Base-by-base conservation (phyloP, 495 filamentous ascomycete genomes). In the Penicillium diatomitis region DNA sequence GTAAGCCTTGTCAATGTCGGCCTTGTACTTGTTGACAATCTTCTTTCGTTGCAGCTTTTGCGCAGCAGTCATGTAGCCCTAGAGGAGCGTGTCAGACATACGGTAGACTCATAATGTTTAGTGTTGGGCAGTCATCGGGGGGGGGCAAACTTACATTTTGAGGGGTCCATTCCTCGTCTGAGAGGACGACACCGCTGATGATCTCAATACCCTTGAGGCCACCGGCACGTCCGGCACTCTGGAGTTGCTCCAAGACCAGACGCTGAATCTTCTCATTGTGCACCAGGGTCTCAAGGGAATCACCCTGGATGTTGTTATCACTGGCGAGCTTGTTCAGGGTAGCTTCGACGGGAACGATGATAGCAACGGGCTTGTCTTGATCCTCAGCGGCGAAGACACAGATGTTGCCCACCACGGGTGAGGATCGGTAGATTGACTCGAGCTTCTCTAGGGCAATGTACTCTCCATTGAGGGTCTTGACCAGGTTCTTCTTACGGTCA, bases 391-490 rank as follows among this genome's bases (percentile, higher is more conserved):
- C 92, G 58, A 94, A 90, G 43, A 95, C 86, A 64, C 92, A 96
- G 66, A 98, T 96, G 69, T 98, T 98, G 58, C 77, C 85, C 27
- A 96, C 90, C 3, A 96, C 79, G 5, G 85, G 76, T 4, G 82
- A 78, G 32, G 90, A 83, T 48, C 92, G 87, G 71, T 98, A 98
- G 52, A 95, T 75, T 4, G 89, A 90, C 72, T 98, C 92, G 45
- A 98, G 87, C 79, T 98, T 98, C 82, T 98, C 92, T 12, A 98
- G 78, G 32, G 92, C 92, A 63, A 98, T 96, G 69, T 98, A 98
- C 73, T 98, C 92, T 60, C 92, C 92, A 62, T 90, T 88, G 48
- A 86, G 75, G 3, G 90, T 98, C 83, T 96, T 96, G 65, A 95
- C 85, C 52, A 96, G 68, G 66, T 96, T 96, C 84, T 96, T 96